A percentile compares a stretch with the other conserved stretches of the same genome.
Conservation (phyloP, 2,329 filamentous ascomycete genomes). For the Rosellinia necatrix region DNA sequence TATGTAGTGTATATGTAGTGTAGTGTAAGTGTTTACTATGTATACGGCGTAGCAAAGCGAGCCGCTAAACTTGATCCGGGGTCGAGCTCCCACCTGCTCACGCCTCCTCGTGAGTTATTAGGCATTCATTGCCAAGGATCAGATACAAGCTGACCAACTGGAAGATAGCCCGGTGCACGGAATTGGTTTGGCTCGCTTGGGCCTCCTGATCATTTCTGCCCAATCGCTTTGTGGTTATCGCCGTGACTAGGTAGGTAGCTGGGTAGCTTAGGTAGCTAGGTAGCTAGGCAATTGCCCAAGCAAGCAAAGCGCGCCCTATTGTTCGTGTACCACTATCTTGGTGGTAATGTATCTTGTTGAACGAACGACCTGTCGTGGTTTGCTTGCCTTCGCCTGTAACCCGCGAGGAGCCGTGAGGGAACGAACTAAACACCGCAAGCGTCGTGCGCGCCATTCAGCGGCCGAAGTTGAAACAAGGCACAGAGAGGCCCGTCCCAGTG, state of each 20-base stretch:
- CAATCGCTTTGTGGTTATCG: conserved; percentile 43
- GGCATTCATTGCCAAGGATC: conserved; percentile 41
- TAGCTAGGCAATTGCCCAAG: too few relatives aligned
- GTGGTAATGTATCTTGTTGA: too few relatives aligned
- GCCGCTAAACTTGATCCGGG: conserved; percentile 38
- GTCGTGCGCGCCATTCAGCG: conserved; percentile 16
- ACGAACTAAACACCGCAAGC: conserved; percentile 1
- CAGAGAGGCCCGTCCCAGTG: conserved; percentile 29
- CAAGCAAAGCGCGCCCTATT: not conserved
- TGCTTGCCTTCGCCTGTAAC: conserved; percentile 18
- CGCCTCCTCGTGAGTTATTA: conserved; percentile 38
- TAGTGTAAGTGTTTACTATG: not conserved
- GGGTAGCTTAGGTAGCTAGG: too few relatives aligned
- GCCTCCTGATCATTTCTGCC: conserved; percentile 48
- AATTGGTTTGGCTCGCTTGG: conserved; percentile 46
- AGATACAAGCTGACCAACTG: conserved; percentile 49
- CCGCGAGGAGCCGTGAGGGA: not conserved
- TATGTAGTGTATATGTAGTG: too few relatives aligned
- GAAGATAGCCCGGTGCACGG: conserved; percentile 47
- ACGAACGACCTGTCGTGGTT: conserved; percentile 4
- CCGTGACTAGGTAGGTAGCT: too few relatives aligned
- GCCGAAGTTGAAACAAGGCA: conserved; percentile 33
- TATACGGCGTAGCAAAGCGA: conserved; percentile 21
- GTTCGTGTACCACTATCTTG: not conserved
- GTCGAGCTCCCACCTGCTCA: conserved; percentile 32